Conservation (phyloP, 306 rosid genomes). For the Chamaecrista fasciculata region DNA sequence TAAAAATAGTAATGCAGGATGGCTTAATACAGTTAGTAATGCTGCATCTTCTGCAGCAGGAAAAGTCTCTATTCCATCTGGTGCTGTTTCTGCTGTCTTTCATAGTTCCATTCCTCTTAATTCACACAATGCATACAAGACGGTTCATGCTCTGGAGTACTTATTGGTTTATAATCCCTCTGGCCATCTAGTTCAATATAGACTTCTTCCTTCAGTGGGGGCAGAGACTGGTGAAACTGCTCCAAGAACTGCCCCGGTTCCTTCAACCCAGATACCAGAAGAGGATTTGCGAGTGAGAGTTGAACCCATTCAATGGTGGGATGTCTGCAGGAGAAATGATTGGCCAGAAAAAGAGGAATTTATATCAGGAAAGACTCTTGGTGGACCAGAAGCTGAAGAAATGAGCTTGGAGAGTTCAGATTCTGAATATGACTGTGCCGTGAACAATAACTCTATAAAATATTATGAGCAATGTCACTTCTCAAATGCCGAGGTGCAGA, state of each 20-base stretch:
- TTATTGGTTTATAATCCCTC: constrained; percentile 78
- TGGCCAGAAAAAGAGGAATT: constrained; percentile 88
- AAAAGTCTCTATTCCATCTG: constrained; percentile 72
- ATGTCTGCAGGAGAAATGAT: constrained; percentile 80
- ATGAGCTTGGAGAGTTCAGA: constrained; percentile 51
- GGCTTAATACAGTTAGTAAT: constrained; percentile 86
- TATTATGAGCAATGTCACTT: constrained; percentile 56
- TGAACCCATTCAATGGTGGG: constrained; percentile 98
- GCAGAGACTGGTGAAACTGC: constrained; percentile 63
- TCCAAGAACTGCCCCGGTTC: constrained; percentile 45
- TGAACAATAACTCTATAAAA: constrained; percentile 42
- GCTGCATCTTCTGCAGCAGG: constrained; percentile 89
- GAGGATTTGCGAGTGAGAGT: constrained; percentile 85
- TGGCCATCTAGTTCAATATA: constrained; percentile 80
- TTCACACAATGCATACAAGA: constrained; percentile 39
- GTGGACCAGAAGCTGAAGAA: constrained; percentile 46
- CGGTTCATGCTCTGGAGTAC: constrained; percentile 69
- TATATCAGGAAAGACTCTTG: constrained; percentile 45
- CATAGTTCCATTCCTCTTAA: constrained; percentile 59
- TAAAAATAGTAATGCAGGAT: constrained; percentile 69
- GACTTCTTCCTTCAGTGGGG: constrained; percentile 64
- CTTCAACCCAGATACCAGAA: constrained; percentile 69
- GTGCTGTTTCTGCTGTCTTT: constrained; percentile 86
- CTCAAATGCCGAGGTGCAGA: constrained; percentile 88
- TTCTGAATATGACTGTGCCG: constrained; percentile 44